phyloP scores from a whole-genome alignment of 768 basidiomycete genomes.

The Suillus plorans region DNA sequence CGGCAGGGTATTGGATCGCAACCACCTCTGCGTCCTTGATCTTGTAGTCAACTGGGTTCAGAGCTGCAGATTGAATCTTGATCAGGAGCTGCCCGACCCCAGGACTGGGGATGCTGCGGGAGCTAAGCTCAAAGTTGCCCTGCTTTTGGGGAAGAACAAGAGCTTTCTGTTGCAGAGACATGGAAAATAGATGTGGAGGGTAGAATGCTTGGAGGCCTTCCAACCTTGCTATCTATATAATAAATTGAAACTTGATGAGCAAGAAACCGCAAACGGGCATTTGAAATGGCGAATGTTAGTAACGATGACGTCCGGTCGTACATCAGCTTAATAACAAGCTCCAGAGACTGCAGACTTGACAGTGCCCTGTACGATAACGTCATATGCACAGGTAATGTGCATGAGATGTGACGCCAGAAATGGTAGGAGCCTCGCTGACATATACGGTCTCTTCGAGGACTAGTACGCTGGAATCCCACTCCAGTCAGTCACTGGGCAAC shows the following conservation, averaged over 20 bases:
- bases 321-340: no score
- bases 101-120: constrained; percentile 31
- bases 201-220: not conserved
- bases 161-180: constrained; percentile 31
- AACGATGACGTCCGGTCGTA: no score
- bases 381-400: no score
- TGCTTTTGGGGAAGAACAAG: constrained; percentile 25
- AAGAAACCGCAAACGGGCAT: not conserved
- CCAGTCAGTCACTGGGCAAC: not conserved
- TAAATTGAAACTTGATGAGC: not conserved
- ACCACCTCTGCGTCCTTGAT: constrained; percentile 28
- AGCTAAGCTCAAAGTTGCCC: constrained; percentile 30
- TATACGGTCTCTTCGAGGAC: no score
- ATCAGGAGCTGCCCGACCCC: constrained; percentile 42
- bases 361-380: no score
- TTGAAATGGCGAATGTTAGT: not conserved
- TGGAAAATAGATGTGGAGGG: constrained; percentile 4
- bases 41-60: constrained; percentile 50
- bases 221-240: not conserved
- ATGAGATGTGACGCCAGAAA: no score
- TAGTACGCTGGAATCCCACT: not conserved
- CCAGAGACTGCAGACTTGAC: no score
- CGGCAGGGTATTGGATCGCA: constrained; percentile 33
- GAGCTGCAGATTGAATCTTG: constrained; percentile 36
- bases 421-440: no score